Base-by-base conservation (phyloP, 208 protist genomes). In the Balamuthia mandrillaris region DNA sequence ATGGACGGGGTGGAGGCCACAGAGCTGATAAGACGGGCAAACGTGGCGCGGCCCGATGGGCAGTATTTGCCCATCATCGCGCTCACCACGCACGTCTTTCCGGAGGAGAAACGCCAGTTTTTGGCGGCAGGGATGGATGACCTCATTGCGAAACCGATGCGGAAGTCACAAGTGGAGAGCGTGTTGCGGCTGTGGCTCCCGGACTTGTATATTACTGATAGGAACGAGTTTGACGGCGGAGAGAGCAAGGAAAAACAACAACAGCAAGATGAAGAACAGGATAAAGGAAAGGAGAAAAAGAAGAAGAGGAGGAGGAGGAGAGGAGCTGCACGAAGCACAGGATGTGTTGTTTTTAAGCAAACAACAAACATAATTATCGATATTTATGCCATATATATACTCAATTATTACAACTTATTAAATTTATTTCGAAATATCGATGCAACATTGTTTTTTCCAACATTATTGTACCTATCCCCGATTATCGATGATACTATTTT, bases 401-500 rank as follows among this genome's bases (percentile, higher is more conserved):
- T 18, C n/a, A 5, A 5, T 18, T 18, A 58, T 2, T 3, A 27
- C n/a, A 1, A 27, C 29, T 18, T 27, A 58, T 58, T 18, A 31
- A n/a, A 18, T 18, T 41, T 52, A 14, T 4, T 12, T 41, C 10
- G 66, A 52, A 12, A 21, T 37, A 10, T 10, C 14, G 10, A 10
- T 52, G 47, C 47, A 18, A 10, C 47, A 52, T 52, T 18, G 18
- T 18, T 12, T 18, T 6, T 54, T 82, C 27, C 1, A 1, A 74
- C 72, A 88, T 52, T 90, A 0, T 75, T 90, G 35, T 51, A 90
- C 27, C 65, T 68, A 37, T 86, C 88, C 3, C 84, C 87, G 35
- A 87, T 90, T n/a, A 88, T 83, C 35, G 39, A 39, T 37, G 79
- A 90, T 44, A 88, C 86, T 16, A 61, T 90, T 18, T n/a, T n/a